Evolutionary conservation across 202 grass and related monocot genomes (phyloP).

Genomic region (Dendrocalamus latiflorus): DNA sequence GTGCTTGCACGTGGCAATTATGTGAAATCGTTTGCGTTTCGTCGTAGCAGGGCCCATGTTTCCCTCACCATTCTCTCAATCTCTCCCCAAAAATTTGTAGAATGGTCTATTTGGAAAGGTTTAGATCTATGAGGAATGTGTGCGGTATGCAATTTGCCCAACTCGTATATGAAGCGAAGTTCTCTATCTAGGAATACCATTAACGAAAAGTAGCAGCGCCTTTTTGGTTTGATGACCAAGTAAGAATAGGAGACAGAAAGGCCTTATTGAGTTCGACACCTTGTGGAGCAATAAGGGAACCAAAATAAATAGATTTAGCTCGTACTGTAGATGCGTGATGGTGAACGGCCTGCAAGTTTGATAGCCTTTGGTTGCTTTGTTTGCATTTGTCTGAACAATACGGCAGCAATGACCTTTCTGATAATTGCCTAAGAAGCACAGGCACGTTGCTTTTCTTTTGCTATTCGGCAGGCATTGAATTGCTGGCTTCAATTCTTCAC

Average conservation of each 20-base stretch:
- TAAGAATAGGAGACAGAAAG: background rate
- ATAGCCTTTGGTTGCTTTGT: background rate
- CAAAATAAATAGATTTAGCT: background rate
- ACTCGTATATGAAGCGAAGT: background rate
- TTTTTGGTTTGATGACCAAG: background rate
- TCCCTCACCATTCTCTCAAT: background rate
- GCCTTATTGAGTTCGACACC: background rate
- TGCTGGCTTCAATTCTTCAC: background rate
- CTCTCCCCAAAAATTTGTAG: background rate
- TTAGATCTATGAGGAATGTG: background rate
- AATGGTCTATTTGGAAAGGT: background rate
- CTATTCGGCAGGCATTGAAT: background rate
- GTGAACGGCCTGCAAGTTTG: background rate
- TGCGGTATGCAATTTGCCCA: background rate
- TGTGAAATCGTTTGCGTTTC: background rate
- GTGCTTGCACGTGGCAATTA: background rate
- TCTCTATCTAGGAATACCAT: background rate
- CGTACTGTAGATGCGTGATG: background rate
- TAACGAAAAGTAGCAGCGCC: background rate
- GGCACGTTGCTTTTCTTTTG: background rate
- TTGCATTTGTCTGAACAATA: background rate
- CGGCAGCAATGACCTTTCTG: background rate
- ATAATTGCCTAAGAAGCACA: background rate
- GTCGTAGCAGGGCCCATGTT: background rate
- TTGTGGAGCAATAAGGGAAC: background rate